Conservation (phyloP, 768 basidiomycete genomes). For the Trametes gibbosa region DNA sequence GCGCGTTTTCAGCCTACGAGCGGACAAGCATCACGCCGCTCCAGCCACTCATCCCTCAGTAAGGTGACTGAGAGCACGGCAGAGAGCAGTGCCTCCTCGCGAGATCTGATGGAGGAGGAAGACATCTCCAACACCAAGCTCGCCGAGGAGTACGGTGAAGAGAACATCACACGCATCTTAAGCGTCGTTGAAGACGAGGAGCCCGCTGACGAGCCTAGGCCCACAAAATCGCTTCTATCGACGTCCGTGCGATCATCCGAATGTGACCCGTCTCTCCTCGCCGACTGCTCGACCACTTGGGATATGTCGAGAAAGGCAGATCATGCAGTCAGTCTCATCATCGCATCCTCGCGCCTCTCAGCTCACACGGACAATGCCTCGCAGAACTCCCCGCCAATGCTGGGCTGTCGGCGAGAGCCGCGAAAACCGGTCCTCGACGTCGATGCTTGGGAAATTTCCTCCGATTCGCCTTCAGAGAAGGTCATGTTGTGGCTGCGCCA, state of each 20-base stretch:
- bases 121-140: background rate
- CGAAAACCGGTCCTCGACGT: background rate
- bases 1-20: background rate
- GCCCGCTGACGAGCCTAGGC: background rate
- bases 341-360: background rate
- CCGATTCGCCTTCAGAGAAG: background rate
- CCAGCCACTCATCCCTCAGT: background rate
- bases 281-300: background rate
- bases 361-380: background rate
- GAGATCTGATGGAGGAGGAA: background rate
- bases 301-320: background rate
- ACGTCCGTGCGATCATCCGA: background rate
- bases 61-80: background rate
- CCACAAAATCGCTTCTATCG: background rate
- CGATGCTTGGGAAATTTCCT: background rate
- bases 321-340: background rate
- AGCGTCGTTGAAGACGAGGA: background rate
- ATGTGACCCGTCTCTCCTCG: background rate
- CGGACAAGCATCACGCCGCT: background rate
- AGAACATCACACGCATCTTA: background rate
- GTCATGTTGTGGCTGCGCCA: background rate
- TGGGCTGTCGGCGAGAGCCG: background rate
- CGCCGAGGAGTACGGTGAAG: background rate
- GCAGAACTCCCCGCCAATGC: background rate
- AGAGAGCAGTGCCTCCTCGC: background rate